Evolutionary conservation across 2,329 filamentous ascomycete genomes (phyloP).

Genomic region (Ophiostoma himal-ulmi): DNA sequence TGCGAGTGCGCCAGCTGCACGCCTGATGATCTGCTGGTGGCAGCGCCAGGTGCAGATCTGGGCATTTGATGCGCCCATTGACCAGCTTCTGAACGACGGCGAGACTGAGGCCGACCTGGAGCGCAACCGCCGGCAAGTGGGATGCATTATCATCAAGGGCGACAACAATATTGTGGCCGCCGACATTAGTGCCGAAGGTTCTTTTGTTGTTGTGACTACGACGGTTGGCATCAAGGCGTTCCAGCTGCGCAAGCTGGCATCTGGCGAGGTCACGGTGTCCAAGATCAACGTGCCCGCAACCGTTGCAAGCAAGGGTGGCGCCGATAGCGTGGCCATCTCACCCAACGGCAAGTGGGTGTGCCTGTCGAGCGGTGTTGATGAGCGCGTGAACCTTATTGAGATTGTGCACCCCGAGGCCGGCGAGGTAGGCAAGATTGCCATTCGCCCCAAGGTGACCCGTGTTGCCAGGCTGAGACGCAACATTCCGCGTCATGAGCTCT

Average conservation of each 20-base stretch:
- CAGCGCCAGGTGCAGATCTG: conserved; percentile 81
- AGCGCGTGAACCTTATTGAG: conserved; percentile 40
- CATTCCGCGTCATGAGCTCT: conserved; percentile 48
- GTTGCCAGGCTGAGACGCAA: conserved; percentile 41
- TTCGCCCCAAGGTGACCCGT: conserved; percentile 44
- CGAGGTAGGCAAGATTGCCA: conserved; percentile 6
- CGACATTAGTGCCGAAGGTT: conserved; percentile 64
- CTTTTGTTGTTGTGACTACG: conserved; percentile 70
- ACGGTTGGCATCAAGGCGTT: conserved; percentile 71
- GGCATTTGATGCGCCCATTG: conserved; percentile 48
- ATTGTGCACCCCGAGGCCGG: conserved; percentile 35
- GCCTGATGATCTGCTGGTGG: conserved; percentile 88
- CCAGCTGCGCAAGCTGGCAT: conserved; percentile 51
- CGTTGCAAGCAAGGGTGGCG: conserved; percentile 60
- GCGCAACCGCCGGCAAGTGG: conserved; percentile 59
- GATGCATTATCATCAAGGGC: conserved; percentile 61
- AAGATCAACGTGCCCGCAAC: conserved; percentile 60
- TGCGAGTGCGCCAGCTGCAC: conserved; percentile 63
- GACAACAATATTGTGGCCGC: conserved; percentile 75
- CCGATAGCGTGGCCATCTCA: conserved; percentile 63
- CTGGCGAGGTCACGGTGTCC: conserved; percentile 57
- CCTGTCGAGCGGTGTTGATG: conserved; percentile 32
- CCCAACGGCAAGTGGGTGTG: conserved; percentile 65
- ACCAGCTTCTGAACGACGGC: conserved; percentile 41
- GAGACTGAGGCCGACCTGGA: conserved; percentile 32